Conservation (phyloP, 768 basidiomycete genomes). For the Suillus ampliporus region DNA sequence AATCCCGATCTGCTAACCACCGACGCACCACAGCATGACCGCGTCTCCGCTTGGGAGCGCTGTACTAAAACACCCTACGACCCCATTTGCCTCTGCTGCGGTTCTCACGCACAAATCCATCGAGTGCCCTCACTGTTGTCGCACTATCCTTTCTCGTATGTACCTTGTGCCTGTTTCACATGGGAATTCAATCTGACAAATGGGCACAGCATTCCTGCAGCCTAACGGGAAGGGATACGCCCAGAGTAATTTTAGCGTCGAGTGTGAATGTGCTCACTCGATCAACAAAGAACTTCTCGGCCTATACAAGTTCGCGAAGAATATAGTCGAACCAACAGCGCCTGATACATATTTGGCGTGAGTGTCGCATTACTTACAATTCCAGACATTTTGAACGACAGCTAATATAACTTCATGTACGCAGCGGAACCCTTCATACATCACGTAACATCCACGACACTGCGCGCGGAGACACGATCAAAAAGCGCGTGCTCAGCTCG, state of each 20-base stretch:
- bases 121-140: constrained; percentile 37
- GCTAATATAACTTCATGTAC: background rate
- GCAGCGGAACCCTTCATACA: constrained; percentile 42
- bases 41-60: constrained; percentile 12
- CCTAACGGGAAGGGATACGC: constrained; percentile 50
- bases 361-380: constrained; percentile 17
- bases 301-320: constrained; percentile 44
- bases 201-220: constrained; percentile 43
- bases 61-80: constrained; percentile 28
- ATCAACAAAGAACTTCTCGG: constrained; percentile 47
- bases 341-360: constrained; percentile 37
- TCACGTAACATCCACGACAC: constrained; percentile 21
- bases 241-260: constrained; percentile 43
- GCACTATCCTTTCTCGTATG: constrained; percentile 27
- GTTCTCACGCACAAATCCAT: constrained; percentile 26
- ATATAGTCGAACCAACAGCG: constrained; percentile 28
- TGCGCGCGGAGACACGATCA: constrained; percentile 29
- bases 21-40: constrained; percentile 2
- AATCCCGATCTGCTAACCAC: constrained; percentile 8
- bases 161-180: background rate
- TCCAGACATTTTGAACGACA: background rate
- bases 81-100: constrained; percentile 31
- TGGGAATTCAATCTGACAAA: constrained; percentile 9
- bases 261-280: constrained; percentile 41
- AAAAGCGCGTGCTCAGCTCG: constrained; percentile 18